Evolutionary conservation across 257 asterid species (phyloP).

Genomic region (Fraxinus cuspidata): DNA sequence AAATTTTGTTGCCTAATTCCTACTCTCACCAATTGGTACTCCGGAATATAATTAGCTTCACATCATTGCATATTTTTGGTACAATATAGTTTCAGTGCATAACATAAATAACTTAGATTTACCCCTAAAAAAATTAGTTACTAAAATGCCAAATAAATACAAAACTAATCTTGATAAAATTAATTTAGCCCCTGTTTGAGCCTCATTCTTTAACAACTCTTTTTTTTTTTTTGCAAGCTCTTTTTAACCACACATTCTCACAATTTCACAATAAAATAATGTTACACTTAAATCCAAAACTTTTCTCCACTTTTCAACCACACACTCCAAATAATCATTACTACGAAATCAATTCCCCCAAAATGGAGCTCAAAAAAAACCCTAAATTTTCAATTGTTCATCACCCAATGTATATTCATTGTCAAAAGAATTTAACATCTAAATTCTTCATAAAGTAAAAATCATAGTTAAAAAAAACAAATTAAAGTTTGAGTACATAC

Average conservation of each 20-base stretch:
- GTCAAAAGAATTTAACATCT: neutral
- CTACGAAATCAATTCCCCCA: no score
- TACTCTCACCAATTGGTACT: neutral
- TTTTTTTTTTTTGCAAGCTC: no score
- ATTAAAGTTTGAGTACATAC: constrained; percentile 56
- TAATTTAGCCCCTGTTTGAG: neutral
- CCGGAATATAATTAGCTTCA: neutral
- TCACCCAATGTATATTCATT: neutral
- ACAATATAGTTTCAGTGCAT: neutral
- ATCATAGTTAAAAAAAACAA: neutral
- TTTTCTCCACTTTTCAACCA: no score
- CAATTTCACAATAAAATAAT: no score
- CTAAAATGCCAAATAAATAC: no score
- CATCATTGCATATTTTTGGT: neutral
- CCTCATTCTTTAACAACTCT: no score
- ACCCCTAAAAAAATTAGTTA: neutral
- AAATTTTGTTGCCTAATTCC: neutral
- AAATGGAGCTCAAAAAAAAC: no score
- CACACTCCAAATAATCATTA: no score
- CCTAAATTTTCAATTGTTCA: neutral
- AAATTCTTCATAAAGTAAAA: constrained; percentile 10
- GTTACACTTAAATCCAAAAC: no score
- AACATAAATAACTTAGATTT: neutral
- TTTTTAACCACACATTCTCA: no score
- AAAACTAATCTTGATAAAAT: neutral